Percentiles rank a stretch among this genome's conserved stretches.
Conservation (phyloP, 768 basidiomycete genomes). For the Rhizopogon sp. region DNA sequence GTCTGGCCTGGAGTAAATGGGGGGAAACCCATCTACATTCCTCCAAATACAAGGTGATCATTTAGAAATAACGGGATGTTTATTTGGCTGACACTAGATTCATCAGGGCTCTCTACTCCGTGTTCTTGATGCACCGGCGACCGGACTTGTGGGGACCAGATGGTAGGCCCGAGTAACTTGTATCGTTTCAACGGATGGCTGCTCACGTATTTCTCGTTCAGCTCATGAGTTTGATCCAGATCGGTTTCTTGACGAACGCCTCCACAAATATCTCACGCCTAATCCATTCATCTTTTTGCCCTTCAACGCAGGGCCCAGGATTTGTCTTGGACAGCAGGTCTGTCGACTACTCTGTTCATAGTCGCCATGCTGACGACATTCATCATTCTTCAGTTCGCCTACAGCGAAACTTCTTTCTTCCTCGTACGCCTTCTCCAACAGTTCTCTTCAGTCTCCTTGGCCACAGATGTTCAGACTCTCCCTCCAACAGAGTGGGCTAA, state of each 20-base stretch:
- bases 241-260: conserved; percentile 58
- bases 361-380: background rate
- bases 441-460: conserved; percentile 43
- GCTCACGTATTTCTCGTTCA: conserved; percentile 13
- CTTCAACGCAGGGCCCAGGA: conserved; percentile 36
- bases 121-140: conserved; percentile 55
- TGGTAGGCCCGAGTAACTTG: conserved; percentile 28
- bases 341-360: background rate
- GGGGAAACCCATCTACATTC: conserved; percentile 27
- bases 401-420: conserved; percentile 61
- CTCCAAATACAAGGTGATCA: conserved; percentile 24
- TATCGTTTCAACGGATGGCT: background rate
- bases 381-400: conserved; percentile 46
- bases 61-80: background rate
- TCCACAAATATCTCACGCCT: conserved; percentile 48
- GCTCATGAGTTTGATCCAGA: conserved; percentile 63
- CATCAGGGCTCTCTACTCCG: conserved; percentile 38
- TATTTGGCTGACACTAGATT: background rate
- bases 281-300: conserved; percentile 50
- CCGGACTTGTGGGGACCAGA: conserved; percentile 66
- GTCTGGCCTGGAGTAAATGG: conserved; percentile 19
- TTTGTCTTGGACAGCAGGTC: conserved; percentile 35
- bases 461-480: conserved; percentile 38
- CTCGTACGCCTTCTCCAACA: conserved; percentile 54
- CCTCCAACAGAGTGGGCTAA: conserved; percentile 43